Conservation (phyloP, 2,329 filamentous ascomycete species). For the Arthroderma uncinatum region DNA sequence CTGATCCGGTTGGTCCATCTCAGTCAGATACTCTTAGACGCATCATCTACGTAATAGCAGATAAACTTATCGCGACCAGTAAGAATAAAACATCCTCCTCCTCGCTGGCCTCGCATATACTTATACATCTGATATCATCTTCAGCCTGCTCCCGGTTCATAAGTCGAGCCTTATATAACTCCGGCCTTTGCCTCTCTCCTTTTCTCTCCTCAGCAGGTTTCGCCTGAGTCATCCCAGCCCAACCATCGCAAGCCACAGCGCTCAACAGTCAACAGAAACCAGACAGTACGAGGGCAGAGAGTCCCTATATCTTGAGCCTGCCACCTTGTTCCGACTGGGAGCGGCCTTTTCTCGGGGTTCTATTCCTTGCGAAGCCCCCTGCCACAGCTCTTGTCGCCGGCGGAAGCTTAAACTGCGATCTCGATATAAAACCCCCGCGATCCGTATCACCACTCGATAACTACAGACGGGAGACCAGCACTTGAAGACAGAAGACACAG, state of each 20-base stretch:
- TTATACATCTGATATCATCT: too few species aligned
- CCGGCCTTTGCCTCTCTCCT: not conserved
- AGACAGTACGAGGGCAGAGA: not conserved
- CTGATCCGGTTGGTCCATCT: not conserved
- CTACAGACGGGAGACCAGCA: not conserved
- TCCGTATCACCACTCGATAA: not conserved
- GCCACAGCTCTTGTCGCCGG: not conserved
- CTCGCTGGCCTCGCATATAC: too few species aligned
- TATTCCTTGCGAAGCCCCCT: not conserved
- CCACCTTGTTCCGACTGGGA: not conserved
- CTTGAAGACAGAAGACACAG: too few species aligned
- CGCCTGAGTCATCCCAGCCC: too few species aligned
- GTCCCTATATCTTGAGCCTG: not conserved
- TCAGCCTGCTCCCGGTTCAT: too few species aligned
- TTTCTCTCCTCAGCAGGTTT: not conserved
- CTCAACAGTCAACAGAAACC: not conserved
- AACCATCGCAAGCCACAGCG: not conserved
- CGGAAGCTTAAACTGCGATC: not conserved
- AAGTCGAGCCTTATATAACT: too few species aligned
- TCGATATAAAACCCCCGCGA: not conserved
- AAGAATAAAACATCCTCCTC: not conserved
- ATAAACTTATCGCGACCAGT: not conserved
- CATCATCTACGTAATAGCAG: not conserved
- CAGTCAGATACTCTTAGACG: not conserved
- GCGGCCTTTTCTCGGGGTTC: not conserved